Evolutionary conservation across 139 green algal genomes (phyloP).

Genomic region (Tetradesmus obliquus): DNA sequence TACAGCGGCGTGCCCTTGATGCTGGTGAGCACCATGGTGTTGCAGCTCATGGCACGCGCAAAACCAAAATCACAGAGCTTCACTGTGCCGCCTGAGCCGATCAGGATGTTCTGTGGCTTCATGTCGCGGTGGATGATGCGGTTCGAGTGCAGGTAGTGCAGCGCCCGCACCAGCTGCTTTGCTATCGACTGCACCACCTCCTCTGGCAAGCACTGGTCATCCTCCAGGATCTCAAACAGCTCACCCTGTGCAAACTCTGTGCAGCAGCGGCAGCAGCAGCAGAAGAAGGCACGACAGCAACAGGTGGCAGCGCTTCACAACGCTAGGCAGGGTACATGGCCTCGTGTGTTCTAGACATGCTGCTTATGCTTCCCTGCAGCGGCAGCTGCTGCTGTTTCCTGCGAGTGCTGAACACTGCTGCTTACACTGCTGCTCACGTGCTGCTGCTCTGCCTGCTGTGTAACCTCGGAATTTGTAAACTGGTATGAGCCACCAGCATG

Average conservation of each 20-base stretch:
- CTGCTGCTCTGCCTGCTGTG: neutral
- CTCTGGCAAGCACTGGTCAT: slow-evolving; percentile 92
- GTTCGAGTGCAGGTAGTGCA: slow-evolving; percentile 97
- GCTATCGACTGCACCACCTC: slow-evolving; percentile 86
- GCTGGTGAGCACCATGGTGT: slow-evolving; percentile 94
- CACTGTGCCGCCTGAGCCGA: slow-evolving; percentile 72
- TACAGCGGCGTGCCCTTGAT: slow-evolving; percentile 99
- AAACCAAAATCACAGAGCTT: slow-evolving; percentile 97
- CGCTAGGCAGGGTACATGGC: too few relatives aligned
- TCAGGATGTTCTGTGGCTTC: slow-evolving; percentile 94
- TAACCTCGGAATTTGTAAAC: neutral
- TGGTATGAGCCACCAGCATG: neutral
- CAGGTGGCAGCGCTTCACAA: neutral
- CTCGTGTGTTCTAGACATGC: too few relatives aligned
- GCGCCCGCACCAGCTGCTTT: slow-evolving; percentile 91
- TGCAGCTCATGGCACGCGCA: slow-evolving; percentile 91
- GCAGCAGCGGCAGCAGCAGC: neutral
- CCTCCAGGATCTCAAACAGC: slow-evolving; percentile 98
- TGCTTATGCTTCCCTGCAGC: neutral
- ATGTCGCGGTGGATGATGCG: slow-evolving; percentile 95
- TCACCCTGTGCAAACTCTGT: slow-evolving; percentile 96
- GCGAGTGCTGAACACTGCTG: neutral
- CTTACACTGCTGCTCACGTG: neutral
- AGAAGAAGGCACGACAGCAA: neutral
- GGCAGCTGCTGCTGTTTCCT: neutral